phyloP scores from a whole-genome alignment of 2,329 filamentous ascomycete genomes.

The Lasiodiplodia citricola region DNA sequence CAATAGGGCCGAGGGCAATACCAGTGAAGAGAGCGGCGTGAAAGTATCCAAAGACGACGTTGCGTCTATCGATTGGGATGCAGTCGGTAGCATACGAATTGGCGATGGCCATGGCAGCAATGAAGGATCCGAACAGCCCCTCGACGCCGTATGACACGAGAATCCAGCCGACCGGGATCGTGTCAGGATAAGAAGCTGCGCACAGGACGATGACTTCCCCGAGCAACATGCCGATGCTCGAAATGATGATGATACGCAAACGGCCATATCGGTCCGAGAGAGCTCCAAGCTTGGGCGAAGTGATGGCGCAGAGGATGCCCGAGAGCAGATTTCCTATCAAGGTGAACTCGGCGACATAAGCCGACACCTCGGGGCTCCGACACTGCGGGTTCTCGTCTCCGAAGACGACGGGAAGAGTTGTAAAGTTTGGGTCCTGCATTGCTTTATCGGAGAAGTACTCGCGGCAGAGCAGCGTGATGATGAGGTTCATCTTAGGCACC shows the following conservation, averaged over 20 bases:
- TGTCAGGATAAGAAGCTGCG: slow-evolving; percentile 75
- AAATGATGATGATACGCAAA: slow-evolving; percentile 72
- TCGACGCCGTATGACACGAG: slow-evolving; percentile 79
- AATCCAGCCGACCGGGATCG: slow-evolving; percentile 77
- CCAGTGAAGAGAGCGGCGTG: slow-evolving; percentile 88
- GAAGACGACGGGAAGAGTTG: slow-evolving; percentile 67
- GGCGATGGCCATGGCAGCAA: slow-evolving; percentile 75
- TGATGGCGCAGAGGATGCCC: slow-evolving; percentile 79
- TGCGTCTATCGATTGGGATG: slow-evolving; percentile 77
- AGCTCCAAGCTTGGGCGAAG: slow-evolving; percentile 80
- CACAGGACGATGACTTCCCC: slow-evolving; percentile 79
- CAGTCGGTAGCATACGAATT: slow-evolving; percentile 92
- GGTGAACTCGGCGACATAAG: slow-evolving; percentile 76
- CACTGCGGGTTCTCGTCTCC: slow-evolving; percentile 80
- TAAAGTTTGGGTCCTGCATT: slow-evolving; percentile 50
- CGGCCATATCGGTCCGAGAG: slow-evolving; percentile 88
- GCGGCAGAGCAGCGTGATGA: slow-evolving; percentile 81
- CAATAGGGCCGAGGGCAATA: slow-evolving; percentile 82
- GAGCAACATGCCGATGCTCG: slow-evolving; percentile 74
- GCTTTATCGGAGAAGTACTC: slow-evolving; percentile 73
- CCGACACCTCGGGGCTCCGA: slow-evolving; percentile 77
- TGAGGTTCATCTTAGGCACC: slow-evolving; percentile 86
- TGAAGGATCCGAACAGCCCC: slow-evolving; percentile 87
- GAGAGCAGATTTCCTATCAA: slow-evolving; percentile 75
- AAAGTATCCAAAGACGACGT: slow-evolving; percentile 85